phyloP scores from a whole-genome alignment of 2,329 filamentous ascomycete genomes.

The Xylariaceae sp. region DNA sequence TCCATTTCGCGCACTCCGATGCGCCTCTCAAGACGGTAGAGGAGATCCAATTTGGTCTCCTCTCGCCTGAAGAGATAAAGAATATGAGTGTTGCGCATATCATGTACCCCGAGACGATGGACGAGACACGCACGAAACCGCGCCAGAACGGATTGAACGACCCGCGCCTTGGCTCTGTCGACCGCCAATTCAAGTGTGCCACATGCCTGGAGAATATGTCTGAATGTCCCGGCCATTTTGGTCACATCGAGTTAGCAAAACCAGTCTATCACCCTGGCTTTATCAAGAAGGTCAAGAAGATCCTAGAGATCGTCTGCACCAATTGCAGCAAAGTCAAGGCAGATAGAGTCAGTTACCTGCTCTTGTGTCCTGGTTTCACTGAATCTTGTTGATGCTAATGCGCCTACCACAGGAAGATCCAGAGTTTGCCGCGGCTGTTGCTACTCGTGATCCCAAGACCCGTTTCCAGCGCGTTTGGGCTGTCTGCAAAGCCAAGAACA shows the following conservation, averaged over 20 bases:
- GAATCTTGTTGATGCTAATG: slow-evolving; percentile 65
- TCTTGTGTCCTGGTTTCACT: slow-evolving; percentile 58
- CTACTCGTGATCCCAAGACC: slow-evolving; percentile 87
- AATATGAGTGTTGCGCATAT: slow-evolving; percentile 97
- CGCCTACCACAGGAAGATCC: slow-evolving; percentile 72
- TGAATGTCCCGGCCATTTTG: slow-evolving; percentile 97
- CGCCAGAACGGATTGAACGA: slow-evolving; percentile 94
- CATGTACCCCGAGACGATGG: slow-evolving; percentile 99
- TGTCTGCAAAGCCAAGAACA: slow-evolving; percentile 85
- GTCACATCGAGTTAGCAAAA: slow-evolving; percentile 95
- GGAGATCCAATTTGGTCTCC: slow-evolving; percentile 98
- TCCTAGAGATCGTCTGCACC: slow-evolving; percentile 98
- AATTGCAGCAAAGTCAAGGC: slow-evolving; percentile 98
- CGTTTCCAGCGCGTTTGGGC: slow-evolving; percentile 94
- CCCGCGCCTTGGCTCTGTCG: slow-evolving; percentile 93
- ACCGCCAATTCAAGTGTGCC: slow-evolving; percentile 92
- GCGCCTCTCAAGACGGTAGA: slow-evolving; percentile 96
- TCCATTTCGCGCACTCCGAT: slow-evolving; percentile 88
- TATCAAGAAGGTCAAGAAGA: slow-evolving; percentile 98
- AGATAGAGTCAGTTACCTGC: slow-evolving; percentile 91
- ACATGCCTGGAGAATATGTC: slow-evolving; percentile 96
- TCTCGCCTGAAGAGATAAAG: slow-evolving; percentile 99
- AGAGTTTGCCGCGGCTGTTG: slow-evolving; percentile 81
- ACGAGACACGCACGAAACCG: slow-evolving; percentile 89
- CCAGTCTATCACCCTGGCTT: slow-evolving; percentile 96